Evolutionary conservation across 1,284 basidiomycete species (phyloP).

Genomic region (Mycena citricolor): DNA sequence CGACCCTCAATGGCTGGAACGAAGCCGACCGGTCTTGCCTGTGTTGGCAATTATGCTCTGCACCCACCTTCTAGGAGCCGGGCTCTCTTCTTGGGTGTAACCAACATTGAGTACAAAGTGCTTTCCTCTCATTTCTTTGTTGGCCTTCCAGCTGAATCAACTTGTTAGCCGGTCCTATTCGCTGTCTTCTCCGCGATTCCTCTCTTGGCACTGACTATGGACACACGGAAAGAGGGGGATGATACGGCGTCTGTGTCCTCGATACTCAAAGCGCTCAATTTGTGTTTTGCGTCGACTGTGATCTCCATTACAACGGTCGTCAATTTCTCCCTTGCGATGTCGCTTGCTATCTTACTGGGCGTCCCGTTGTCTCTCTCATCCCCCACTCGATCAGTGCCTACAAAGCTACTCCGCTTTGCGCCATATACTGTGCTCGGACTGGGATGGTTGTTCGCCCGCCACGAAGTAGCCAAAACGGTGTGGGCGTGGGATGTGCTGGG

Average conservation of each 20-base stretch:
- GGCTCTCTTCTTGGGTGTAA: conserved; percentile 47
- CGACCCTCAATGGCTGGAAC: conserved; percentile 28
- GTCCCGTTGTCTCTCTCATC: conserved; percentile 57
- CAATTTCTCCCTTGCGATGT: conserved; percentile 84
- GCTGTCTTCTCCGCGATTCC: conserved; percentile 32
- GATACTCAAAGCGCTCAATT: conserved; percentile 69
- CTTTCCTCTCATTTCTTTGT: conserved; percentile 33
- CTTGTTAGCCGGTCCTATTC: conserved; percentile 32
- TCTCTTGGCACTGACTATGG: conserved; percentile 27
- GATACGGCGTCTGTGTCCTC: conserved; percentile 28
- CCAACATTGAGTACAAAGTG: conserved; percentile 29
- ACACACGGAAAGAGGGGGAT: conserved; percentile 6
- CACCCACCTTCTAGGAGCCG: conserved; percentile 53
- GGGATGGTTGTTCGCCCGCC: conserved; percentile 54
- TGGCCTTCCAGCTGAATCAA: conserved; percentile 21
- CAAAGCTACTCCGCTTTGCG: conserved; percentile 39
- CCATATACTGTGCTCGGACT: conserved; percentile 49
- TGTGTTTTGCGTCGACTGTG: conserved; percentile 79
- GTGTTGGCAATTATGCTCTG: conserved; percentile 52
- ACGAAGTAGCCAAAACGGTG: conserved; percentile 48
- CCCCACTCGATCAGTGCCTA: conserved; percentile 25
- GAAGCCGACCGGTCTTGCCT: conserved; percentile 48
- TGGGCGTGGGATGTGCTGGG: conserved; percentile 73
- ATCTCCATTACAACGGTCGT: conserved; percentile 84
- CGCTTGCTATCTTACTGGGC: conserved; percentile 62